These are phyloP conservation scores for Tetrastigma voinierianum DNA, from an alignment of 164 flowering plant genomes.

Conservation along the genomic window DNA sequence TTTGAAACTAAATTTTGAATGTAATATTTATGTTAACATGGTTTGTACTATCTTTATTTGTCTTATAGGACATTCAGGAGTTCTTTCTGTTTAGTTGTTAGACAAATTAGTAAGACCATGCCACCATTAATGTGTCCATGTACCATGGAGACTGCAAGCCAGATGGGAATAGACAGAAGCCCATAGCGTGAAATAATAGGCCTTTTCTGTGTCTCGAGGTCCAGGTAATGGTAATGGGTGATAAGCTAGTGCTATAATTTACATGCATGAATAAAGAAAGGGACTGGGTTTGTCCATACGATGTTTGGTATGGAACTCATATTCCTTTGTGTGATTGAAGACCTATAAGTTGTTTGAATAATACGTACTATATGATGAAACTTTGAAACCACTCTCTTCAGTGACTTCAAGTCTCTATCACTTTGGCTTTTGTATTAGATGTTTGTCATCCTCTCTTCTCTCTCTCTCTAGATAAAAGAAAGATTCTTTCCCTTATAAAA, in stretches of 20 bases:
- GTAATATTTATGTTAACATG: background rate
- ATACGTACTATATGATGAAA: conserved; percentile 23
- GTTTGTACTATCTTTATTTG: too few species aligned
- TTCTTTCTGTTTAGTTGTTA: too few species aligned
- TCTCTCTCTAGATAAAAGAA: too few species aligned
- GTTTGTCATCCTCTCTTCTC: background rate
- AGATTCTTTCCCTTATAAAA: too few species aligned
- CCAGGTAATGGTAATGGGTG: too few species aligned
- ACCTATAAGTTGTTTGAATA: conserved; percentile 3
- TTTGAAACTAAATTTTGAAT: background rate
- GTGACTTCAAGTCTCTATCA: conserved; percentile 9
- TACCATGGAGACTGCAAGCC: background rate
- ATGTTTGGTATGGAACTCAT: background rate
- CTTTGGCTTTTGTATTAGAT: conserved; percentile 15
- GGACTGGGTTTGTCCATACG: background rate
- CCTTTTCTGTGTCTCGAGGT: too few species aligned
- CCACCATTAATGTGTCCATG: too few species aligned
- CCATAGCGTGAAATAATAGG: background rate
- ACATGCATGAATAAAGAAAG: background rate
- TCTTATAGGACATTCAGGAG: too few species aligned
- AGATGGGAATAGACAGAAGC: background rate
- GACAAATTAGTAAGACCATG: too few species aligned
- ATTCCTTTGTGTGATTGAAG: conserved; percentile 18
- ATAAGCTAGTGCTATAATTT: background rate
- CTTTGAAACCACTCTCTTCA: conserved; percentile 9